Base-by-base conservation (phyloP, 1,284 basidiomycete species). In the Kwoniella shivajii region DNA sequence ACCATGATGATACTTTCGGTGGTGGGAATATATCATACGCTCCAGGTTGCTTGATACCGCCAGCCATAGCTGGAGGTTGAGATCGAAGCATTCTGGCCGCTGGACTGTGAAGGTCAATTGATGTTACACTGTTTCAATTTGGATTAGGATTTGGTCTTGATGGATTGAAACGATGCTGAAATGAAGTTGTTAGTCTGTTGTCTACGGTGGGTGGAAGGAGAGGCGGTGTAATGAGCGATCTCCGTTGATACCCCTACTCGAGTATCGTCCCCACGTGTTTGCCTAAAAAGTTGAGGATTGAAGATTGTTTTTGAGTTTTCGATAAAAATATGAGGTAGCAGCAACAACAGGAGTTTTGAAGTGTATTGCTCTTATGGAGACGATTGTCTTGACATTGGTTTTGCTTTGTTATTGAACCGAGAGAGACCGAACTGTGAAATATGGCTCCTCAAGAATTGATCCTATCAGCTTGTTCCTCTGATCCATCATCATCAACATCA, bases 361-460 rank as follows among this genome's bases (percentile, higher is more conserved):
- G n/a, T n/a, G n/a, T n/a, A n/a, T n/a, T n/a, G n/a, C n/a, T n/a
- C n/a, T n/a, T n/a, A n/a, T n/a, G n/a, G n/a, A n/a, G n/a, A n/a
- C n/a, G n/a, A n/a, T n/a, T n/a, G n/a, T n/a, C n/a, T n/a, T n/a
- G n/a, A n/a, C n/a, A n/a, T n/a, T n/a, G n/a, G 38, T 9, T 7
- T 18, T 41, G 38, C 38, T 7, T 6, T n/a, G n/a, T 9, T 22
- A 36, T 14, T 3, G 16, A 2, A 36, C 31, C 45, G n/a, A 20
- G 37, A 22, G n/a, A 10, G 16, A 34, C 31, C 6, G 43, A 26
- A 24, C 30, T 30, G 3, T 24, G 55, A 56, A n/a, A 27, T 6
- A 73, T 73, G 69, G 55, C 60, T n/a, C 63, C 67, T 2, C 75
- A 76, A 50, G 75, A 78, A 52, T 50, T 78, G 30, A 72, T 78